Base-by-base conservation (phyloP, 2,329 filamentous ascomycete genomes). In the Neophaeococcomyces mojaviensis region DNA sequence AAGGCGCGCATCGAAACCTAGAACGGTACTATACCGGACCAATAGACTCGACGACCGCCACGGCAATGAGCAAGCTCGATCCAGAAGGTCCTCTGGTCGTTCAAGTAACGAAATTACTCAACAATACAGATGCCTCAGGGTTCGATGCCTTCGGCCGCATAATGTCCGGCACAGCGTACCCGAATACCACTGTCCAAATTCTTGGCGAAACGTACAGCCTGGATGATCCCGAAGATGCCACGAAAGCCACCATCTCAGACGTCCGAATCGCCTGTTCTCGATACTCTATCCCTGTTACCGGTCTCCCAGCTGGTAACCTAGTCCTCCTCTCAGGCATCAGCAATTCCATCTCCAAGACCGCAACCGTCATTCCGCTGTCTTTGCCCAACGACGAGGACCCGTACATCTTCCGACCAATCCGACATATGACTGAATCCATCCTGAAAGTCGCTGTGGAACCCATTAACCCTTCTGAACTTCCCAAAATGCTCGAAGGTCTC, bases 171-270 rank as follows among this genome's bases (percentile, higher is more conserved):
- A 92, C 87, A 24, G 92, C 86, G 19, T 81, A 80, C 26, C 84
- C 88, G 16, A 86, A 86, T 15, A 77, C 84, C 59, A 81, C 87
- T 55, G 88, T 98, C 13, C 82, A 92, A 33, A 89, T 98, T 10
- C 79, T 98, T 1, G 92, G 92, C 39, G 92, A 98, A 63, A 86
- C 86, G 4, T 98, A 97, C 66, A 96, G 89, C 3, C 78, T 95
- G 12, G 92, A 98, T 55, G 92, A 98, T 54, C 89, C 97, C 61
- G 92, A 98, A 72, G 92, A 98, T 60, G 97, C 97, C 88, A 86
- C 84, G 0, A 74, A 81, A 59, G 88, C 88, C 22, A 90, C 84
- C 0, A 84, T 98, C 50, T 78, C 81, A 2, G 82, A 88, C 54
- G 89, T 92, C 10, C 94, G 86, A 72, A 90, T 98, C 55, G 85